These are phyloP conservation scores for Pseudogymnoascus sp. DNA, from an alignment of 2,329 filamentous ascomycete genomes.

Conservation along the genomic window DNA sequence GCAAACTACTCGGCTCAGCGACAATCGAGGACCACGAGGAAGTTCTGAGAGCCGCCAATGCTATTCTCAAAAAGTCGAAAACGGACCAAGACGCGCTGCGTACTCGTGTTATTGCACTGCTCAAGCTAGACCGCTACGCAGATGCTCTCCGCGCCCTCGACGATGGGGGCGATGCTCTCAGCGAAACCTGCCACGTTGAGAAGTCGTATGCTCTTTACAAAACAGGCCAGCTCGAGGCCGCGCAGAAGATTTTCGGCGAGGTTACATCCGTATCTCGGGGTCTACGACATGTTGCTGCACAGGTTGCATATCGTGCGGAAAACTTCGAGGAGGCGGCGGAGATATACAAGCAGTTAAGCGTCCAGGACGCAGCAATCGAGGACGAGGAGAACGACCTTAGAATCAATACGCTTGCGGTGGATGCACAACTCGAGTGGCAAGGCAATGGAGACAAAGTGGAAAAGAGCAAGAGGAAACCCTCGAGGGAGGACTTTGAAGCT, in stretches of 20 bases:
- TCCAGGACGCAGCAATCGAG: constrained; percentile 34
- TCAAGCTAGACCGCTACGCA: constrained; percentile 75
- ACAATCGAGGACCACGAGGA: constrained; percentile 66
- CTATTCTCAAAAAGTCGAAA: constrained; percentile 54
- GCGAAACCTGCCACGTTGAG: constrained; percentile 56
- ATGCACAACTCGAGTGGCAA: constrained; percentile 66
- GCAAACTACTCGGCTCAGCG: constrained; percentile 39
- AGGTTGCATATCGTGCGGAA: constrained; percentile 66
- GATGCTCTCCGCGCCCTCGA: constrained; percentile 65
- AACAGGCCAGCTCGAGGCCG: constrained; percentile 58
- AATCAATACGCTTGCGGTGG: constrained; percentile 66
- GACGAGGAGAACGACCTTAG: constrained; percentile 66
- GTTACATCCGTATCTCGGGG: constrained; percentile 22
- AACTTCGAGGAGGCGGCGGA: constrained; percentile 58
- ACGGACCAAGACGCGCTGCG: constrained; percentile 51
- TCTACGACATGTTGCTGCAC: constrained; percentile 48
- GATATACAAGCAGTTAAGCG: constrained; percentile 53
- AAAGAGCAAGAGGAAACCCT: constrained; percentile 39
- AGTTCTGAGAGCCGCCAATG: constrained; percentile 56
- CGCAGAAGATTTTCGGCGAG: constrained; percentile 34
- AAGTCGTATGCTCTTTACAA: constrained; percentile 82
- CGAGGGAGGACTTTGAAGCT: constrained; percentile 57
- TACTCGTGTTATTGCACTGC: constrained; percentile 63
- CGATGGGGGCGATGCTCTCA: constrained; percentile 52
- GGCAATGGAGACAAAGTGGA: constrained; percentile 33